phyloP scores from a whole-genome alignment of 1,139 yeast genomes.

The Candida tropicalis region DNA sequence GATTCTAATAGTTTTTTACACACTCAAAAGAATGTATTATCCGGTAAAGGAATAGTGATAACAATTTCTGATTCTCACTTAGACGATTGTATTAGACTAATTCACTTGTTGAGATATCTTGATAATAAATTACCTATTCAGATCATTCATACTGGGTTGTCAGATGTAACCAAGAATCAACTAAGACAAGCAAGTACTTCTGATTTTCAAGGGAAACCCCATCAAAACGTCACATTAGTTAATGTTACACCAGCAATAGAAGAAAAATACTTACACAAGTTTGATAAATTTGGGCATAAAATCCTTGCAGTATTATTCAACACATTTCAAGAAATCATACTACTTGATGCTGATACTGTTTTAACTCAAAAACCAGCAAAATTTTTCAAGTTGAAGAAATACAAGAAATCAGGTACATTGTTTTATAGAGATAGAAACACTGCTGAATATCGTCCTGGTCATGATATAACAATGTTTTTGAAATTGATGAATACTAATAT shows the following conservation, averaged over 20 bases:
- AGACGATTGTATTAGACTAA: constrained; percentile 27
- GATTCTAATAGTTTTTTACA: constrained; percentile 20
- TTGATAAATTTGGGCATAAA: constrained; percentile 49
- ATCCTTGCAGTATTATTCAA: constrained; percentile 51
- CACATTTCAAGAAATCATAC: constrained; percentile 49
- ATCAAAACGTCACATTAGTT: constrained; percentile 46
- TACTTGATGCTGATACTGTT: constrained; percentile 55
- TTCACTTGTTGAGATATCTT: constrained; percentile 30
- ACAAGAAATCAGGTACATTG: constrained; percentile 40
- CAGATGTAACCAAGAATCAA: constrained; percentile 24
- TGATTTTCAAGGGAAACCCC: constrained; percentile 24
- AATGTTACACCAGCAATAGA: constrained; percentile 37
- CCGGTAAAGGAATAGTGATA: constrained; percentile 40
- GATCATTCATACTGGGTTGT: constrained; percentile 29
- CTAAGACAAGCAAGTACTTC: constrained; percentile 26
- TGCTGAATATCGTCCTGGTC: constrained; percentile 31
- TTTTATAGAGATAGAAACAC: constrained; percentile 53
- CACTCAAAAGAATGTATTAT: constrained; percentile 22
- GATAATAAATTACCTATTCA: constrained; percentile 37
- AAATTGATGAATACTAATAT: constrained; percentile 42
- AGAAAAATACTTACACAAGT: constrained; percentile 26
- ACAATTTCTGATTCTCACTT: constrained; percentile 33
- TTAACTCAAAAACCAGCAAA: constrained; percentile 35
- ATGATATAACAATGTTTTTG: constrained; percentile 35
- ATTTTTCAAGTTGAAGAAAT: constrained; percentile 40